A percentile compares a stretch with the other conserved stretches of the same genome.
Evolutionary conservation across 345 rosid genomes (phyloP).

Genomic region (Rhizophora mangle): DNA sequence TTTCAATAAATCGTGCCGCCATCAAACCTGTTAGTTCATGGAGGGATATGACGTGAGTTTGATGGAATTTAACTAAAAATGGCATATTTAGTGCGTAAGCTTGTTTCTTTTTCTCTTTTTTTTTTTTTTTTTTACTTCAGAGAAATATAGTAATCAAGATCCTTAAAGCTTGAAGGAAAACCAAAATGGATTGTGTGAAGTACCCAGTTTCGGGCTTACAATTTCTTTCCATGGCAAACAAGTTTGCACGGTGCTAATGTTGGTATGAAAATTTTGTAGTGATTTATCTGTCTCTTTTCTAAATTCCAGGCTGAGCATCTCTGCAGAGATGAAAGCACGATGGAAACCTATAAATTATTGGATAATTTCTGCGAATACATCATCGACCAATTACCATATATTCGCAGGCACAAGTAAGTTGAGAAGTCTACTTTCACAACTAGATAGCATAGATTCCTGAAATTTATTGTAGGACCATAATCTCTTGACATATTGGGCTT

Average conservation of each 20-base stretch:
- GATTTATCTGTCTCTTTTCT: background rate
- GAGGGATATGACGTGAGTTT: too few relatives aligned
- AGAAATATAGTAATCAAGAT: too few relatives aligned
- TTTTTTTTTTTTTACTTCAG: background rate
- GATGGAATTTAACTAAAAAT: too few relatives aligned
- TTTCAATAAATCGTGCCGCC: too few relatives aligned
- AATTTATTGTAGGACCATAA: too few relatives aligned
- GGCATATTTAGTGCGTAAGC: too few relatives aligned
- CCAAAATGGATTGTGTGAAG: too few relatives aligned
- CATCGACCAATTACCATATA: conserved; percentile 48
- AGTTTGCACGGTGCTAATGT: background rate
- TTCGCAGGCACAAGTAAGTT: conserved; percentile 56
- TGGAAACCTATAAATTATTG: conserved; percentile 49
- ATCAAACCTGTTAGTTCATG: too few relatives aligned
- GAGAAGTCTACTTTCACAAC: background rate
- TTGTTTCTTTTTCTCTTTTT: background rate
- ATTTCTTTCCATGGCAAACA: too few relatives aligned
- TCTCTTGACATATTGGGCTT: conserved; percentile 1
- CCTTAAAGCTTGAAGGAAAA: too few relatives aligned
- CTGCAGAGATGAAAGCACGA: conserved; percentile 43
- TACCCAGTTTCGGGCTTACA: too few relatives aligned
- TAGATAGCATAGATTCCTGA: background rate
- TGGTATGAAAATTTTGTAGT: background rate
- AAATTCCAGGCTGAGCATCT: conserved; percentile 56
- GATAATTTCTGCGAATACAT: conserved; percentile 64